Evolutionary conservation across 441 rosid genomes (phyloP).

Genomic region (Adansonia rubrostipa): DNA sequence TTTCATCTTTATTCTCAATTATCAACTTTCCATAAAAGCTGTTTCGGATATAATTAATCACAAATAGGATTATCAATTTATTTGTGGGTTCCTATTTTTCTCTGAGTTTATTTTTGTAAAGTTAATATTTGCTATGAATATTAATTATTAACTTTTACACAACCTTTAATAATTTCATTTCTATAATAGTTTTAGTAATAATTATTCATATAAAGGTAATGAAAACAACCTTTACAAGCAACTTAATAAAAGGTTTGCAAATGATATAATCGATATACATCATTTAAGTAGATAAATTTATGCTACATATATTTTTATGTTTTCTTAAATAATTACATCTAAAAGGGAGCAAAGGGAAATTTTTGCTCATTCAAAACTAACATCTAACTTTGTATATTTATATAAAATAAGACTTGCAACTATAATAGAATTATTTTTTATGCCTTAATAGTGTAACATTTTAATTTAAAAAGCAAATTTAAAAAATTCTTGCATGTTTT

Average conservation of each 20-base stretch:
- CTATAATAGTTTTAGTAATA: background rate
- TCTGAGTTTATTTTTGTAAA: background rate
- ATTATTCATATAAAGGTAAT: background rate
- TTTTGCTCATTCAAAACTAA: no score
- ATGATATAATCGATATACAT: background rate
- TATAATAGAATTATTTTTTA: no score
- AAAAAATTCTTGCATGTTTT: no score
- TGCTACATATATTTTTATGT: background rate
- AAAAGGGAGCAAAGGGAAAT: no score
- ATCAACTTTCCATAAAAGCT: slow-evolving; percentile 25
- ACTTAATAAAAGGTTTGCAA: background rate
- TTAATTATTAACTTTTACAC: background rate
- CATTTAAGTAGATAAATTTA: background rate
- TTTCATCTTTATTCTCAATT: slow-evolving; percentile 28
- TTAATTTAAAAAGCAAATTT: no score
- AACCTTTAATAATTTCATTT: background rate
- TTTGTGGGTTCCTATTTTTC: background rate
- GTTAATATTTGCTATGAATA: background rate
- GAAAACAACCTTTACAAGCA: background rate
- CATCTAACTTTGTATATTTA: no score
- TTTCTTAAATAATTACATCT: background rate
- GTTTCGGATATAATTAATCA: slow-evolving; percentile 20
- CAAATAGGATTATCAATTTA: background rate
- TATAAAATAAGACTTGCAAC: no score
- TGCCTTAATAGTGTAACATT: no score